phyloP scores from a whole-genome alignment of 2,329 filamentous ascomycete genomes.

The Aureobasidium sp. region DNA sequence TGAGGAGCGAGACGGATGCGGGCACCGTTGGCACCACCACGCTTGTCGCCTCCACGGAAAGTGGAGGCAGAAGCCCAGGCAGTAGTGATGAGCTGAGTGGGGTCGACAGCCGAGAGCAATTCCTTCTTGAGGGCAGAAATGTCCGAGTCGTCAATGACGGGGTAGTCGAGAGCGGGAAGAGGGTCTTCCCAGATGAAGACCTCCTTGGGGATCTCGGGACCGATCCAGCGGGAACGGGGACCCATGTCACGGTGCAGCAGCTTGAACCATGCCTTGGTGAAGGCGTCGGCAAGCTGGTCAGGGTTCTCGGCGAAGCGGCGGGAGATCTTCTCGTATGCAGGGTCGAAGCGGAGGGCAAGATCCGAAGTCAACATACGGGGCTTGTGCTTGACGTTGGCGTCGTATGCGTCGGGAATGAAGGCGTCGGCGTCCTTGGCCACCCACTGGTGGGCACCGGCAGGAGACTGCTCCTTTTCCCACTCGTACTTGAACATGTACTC shows the following conservation, averaged over 20 bases:
- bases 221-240: conserved; percentile 59
- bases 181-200: conserved; percentile 67
- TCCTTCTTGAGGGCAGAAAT: conserved; percentile 58
- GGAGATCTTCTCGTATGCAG: conserved; percentile 66
- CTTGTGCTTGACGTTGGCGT: conserved; percentile 60
- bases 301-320: conserved; percentile 60
- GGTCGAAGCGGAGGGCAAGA: conserved; percentile 62
- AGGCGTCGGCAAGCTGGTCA: conserved; percentile 59
- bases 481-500: conserved; percentile 71
- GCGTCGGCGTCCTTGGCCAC: conserved; percentile 58
- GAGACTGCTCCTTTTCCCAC: conserved; percentile 67
- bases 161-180: conserved; percentile 50
- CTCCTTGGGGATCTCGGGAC: conserved; percentile 64
- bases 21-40: conserved; percentile 70
- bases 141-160: conserved; percentile 54
- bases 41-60: conserved; percentile 70
- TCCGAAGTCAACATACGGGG: conserved; percentile 73
- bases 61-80: conserved; percentile 64
- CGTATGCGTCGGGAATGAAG: conserved; percentile 63
- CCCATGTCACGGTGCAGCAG: conserved; percentile 73
- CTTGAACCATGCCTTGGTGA: conserved; percentile 74
- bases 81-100: conserved; percentile 53
- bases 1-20: conserved; percentile 67
- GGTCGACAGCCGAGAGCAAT: conserved; percentile 53
- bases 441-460: conserved; percentile 69